phyloP scores from a whole-genome alignment of 2,329 filamentous ascomycete genomes.

The Penicillium aurantiogriseum region DNA sequence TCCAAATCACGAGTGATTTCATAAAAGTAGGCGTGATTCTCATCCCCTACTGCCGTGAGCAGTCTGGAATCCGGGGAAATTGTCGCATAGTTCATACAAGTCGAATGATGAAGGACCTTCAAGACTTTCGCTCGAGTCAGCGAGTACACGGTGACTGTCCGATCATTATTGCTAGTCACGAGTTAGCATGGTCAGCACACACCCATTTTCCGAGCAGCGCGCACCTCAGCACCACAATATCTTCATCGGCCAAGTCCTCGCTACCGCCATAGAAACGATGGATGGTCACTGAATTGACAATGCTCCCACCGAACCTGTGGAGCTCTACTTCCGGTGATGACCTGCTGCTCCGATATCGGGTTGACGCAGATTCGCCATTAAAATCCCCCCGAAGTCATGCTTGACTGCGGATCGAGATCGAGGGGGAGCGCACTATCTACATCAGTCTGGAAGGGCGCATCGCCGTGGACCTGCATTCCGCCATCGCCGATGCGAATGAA shows the following conservation, averaged over 20 bases:
- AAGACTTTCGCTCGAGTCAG: constrained; percentile 67
- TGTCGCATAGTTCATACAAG: constrained; percentile 90
- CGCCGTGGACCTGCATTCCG: constrained; percentile 39
- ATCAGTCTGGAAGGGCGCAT: constrained; percentile 42
- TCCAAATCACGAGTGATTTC: constrained; percentile 41
- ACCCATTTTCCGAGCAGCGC: background rate
- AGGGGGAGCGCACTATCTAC: constrained; percentile 60
- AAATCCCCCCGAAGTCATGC: constrained; percentile 25
- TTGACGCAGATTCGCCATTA: constrained; percentile 20
- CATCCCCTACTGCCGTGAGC: constrained; percentile 82
- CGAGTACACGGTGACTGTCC: constrained; percentile 79
- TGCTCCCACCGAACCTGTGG: constrained; percentile 61
- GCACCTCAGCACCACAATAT: constrained; percentile 53
- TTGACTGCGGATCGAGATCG: constrained; percentile 39
- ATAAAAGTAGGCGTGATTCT: constrained; percentile 83
- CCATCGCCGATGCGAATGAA: constrained; percentile 62
- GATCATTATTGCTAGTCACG: constrained; percentile 81
- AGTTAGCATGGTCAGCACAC: constrained; percentile 44
- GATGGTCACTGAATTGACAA: constrained; percentile 66
- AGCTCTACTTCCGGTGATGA: constrained; percentile 50
- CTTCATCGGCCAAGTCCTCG: constrained; percentile 51
- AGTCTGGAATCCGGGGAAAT: constrained; percentile 84
- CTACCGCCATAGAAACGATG: constrained; percentile 53
- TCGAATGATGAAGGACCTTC: constrained; percentile 70
- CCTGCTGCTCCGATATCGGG: constrained; percentile 20